Conservation (phyloP, 345 rosid species). For the Eucalyptus curtisii region DNA sequence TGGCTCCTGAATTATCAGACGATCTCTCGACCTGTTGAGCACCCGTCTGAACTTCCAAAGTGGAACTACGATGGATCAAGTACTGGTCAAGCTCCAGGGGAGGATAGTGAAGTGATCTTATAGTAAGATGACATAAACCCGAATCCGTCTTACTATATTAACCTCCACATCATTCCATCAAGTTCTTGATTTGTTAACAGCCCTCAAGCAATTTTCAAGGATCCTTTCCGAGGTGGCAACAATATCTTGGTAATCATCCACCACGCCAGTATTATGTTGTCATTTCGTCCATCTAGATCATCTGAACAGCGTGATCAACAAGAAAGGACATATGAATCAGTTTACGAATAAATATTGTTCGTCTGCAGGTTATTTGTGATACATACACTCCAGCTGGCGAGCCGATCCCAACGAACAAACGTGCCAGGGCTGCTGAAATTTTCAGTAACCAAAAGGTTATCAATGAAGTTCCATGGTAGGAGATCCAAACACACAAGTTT, state of each 20-base stretch:
- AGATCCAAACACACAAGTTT: background rate
- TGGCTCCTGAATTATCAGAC: constrained; percentile 31
- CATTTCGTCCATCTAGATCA: background rate
- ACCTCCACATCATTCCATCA: background rate
- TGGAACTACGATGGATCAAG: constrained; percentile 99
- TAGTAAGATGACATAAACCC: constrained; percentile 44
- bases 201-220: constrained; percentile 94
- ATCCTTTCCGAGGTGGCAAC: constrained; percentile 96
- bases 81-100: constrained; percentile 97
- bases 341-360: background rate
- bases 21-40: constrained; percentile 66
- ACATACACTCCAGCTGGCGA: constrained; percentile 91
- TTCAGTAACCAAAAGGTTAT: constrained; percentile 60
- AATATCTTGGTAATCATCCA: constrained; percentile 71
- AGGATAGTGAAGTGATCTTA: constrained; percentile 95
- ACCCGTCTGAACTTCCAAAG: constrained; percentile 95
- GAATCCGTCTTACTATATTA: background rate
- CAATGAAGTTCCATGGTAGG: constrained; percentile 73
- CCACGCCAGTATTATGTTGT: background rate
- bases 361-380: constrained; percentile 74
- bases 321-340: background rate
- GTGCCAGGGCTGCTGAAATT: constrained; percentile 73
- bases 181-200: constrained; percentile 19
- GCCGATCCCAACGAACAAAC: constrained; percentile 98
- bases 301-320: background rate